A percentile compares a stretch with the other conserved stretches of the same genome.
These are phyloP conservation scores for Aspergillus piperis DNA, from an alignment of 2,329 filamentous ascomycete genomes.

Conservation along the genomic window DNA sequence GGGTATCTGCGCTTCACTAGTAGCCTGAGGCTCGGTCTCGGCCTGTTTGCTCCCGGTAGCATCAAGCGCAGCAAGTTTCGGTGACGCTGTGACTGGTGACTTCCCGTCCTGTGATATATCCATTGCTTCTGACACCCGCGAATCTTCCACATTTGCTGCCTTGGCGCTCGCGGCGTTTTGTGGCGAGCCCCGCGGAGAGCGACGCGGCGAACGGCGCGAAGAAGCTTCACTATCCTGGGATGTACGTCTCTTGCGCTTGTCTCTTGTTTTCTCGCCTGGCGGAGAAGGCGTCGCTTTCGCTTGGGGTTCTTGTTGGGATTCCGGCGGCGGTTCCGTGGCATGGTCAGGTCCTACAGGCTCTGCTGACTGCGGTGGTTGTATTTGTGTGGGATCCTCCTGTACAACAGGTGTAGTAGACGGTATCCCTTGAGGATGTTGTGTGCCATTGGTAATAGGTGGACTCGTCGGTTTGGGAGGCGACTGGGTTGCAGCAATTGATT, in stretches of 20 bases:
- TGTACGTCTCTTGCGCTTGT: slow-evolving; percentile 8
- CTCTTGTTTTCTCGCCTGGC: not conserved
- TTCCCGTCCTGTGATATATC: slow-evolving; percentile 1
- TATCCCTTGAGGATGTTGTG: not conserved
- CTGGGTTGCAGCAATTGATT: not conserved
- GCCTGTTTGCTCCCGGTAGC: not conserved
- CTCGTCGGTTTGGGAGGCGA: not conserved
- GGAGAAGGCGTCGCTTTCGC: slow-evolving; percentile 12
- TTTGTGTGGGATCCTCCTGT: not conserved
- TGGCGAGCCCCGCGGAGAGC: not conserved
- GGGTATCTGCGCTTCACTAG: not conserved
- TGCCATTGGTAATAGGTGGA: not conserved
- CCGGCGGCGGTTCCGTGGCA: not conserved
- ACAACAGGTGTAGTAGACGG: not conserved
- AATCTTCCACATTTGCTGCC: not conserved
- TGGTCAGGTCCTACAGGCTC: not conserved
- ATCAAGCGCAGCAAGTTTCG: not conserved
- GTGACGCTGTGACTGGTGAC: not conserved
- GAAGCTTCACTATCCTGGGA: slow-evolving; percentile 8
- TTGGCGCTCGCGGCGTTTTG: slow-evolving; percentile 2
- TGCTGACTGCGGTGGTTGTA: not conserved
- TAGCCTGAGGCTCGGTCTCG: not conserved
- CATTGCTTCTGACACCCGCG: slow-evolving; percentile 1
- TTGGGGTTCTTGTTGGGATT: slow-evolving; percentile 1
- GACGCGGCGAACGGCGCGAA: not conserved